Evolutionary conservation across 1,139 yeast species (phyloP).

Genomic region (Hyphopichia wangnamkhiaoensis): DNA sequence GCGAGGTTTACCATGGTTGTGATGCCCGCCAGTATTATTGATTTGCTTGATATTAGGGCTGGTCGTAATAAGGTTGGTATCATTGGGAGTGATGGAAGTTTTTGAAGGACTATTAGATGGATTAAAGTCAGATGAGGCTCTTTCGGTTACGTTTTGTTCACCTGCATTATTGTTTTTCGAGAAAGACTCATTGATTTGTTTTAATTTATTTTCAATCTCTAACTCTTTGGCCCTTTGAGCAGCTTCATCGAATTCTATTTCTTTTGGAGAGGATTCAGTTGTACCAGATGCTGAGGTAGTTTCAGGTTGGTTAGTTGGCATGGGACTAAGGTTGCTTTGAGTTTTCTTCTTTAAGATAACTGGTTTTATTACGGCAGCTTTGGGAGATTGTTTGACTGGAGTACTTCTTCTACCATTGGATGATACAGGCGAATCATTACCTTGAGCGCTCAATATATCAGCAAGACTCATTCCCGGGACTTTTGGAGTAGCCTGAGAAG

Average conservation of each 20-base stretch:
- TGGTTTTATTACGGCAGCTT: conserved; percentile 31
- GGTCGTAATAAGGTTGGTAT: no score
- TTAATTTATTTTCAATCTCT: conserved; percentile 7
- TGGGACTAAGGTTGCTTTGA: conserved; percentile 3
- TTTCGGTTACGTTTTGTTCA: no score
- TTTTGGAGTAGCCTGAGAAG: conserved; percentile 13
- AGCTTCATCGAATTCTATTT: conserved; percentile 5
- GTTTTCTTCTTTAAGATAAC: conserved; percentile 43
- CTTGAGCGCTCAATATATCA: conserved; percentile 31
- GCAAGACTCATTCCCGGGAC: conserved; percentile 39
- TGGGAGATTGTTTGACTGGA: conserved; percentile 24
- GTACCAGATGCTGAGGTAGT: conserved; percentile 10
- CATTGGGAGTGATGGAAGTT: background rate
- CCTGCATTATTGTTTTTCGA: conserved; percentile 1
- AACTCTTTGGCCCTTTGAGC: conserved; percentile 6
- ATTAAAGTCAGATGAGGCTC: no score
- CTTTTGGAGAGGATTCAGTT: conserved; percentile 2
- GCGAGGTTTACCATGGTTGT: background rate
- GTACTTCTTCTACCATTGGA: conserved; percentile 16
- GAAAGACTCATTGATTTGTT: conserved; percentile 5
- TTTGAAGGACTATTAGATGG: background rate
- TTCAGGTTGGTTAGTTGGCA: conserved; percentile 5
- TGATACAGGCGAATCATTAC: conserved; percentile 5
- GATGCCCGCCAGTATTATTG: background rate
- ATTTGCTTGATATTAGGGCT: no score